Evolutionary conservation across 352 stramenopile genomes (phyloP).

Genomic region (Aphanomyces astaci): DNA sequence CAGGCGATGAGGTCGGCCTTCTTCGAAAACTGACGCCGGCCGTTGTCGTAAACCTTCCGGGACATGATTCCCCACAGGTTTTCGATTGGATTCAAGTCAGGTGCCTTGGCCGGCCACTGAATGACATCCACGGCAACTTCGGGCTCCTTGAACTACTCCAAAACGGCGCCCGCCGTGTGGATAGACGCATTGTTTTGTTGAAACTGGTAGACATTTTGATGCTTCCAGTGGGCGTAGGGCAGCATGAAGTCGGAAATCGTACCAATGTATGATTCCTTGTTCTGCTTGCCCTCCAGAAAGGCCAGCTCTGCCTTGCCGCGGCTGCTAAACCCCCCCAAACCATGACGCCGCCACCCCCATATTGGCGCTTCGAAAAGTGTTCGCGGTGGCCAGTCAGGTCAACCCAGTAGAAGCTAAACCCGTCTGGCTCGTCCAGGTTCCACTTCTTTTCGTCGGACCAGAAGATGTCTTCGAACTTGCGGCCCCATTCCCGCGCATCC

Average conservation of each 20-base stretch:
- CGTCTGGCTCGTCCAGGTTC: background rate
- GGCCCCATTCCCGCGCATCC: background rate
- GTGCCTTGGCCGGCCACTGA: background rate
- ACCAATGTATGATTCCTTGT: background rate
- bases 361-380: background rate
- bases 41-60: slow-evolving; percentile 19
- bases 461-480: background rate
- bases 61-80: slow-evolving; percentile 25
- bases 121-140: background rate
- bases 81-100: slow-evolving; percentile 21
- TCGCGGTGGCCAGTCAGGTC: background rate
- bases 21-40: background rate
- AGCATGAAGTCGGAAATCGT: background rate
- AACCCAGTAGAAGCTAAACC: background rate
- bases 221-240: slow-evolving; percentile 3
- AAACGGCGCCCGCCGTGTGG: background rate
- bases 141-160: background rate
- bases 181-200: slow-evolving; percentile 4
- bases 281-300: background rate
- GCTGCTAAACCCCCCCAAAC: background rate
- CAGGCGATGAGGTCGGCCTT: background rate
- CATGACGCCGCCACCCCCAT: background rate
- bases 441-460: slow-evolving; percentile 6
- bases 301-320: background rate
- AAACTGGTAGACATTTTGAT: background rate